These are phyloP conservation scores for Phalaenopsis aphrodite DNA, from an alignment of 106 monocot genomes.

Conservation along the genomic window DNA sequence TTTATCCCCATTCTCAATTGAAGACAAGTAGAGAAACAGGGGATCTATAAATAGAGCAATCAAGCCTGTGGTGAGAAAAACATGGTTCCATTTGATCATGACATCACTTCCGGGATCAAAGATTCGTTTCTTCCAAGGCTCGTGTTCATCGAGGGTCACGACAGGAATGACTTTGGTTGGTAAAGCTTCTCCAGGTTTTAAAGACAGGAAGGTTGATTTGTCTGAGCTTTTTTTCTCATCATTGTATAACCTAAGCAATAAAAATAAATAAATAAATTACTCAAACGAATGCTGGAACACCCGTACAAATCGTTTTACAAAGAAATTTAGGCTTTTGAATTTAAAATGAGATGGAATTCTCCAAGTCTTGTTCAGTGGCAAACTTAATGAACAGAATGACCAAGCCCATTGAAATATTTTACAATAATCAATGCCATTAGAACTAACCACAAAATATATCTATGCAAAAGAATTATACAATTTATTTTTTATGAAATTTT, in stretches of 20 bases:
- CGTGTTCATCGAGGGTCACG: conserved; percentile 22
- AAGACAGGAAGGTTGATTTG: conserved; percentile 17
- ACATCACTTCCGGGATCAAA: conserved; percentile 57
- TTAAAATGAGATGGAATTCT: background rate
- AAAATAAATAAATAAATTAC: background rate
- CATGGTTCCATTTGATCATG: conserved; percentile 53
- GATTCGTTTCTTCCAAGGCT: conserved; percentile 41
- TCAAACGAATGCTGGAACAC: background rate
- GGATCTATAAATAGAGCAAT: conserved; percentile 64
- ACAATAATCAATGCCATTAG: background rate
- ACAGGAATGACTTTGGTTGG: conserved; percentile 4
- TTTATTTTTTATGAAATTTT: background rate
- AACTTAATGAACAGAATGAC: background rate
- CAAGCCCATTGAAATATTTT: background rate
- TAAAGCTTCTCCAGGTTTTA: conserved; percentile 10
- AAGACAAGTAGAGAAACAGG: conserved; percentile 55
- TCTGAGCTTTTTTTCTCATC: conserved; percentile 32
- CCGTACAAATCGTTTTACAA: background rate
- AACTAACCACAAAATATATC: conserved; percentile 1
- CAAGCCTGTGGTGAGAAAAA: conserved; percentile 49
- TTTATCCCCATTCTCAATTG: conserved; percentile 14
- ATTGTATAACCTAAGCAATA: conserved; percentile 34
- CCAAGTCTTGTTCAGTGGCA: background rate
- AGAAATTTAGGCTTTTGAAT: background rate
- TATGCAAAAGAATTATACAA: background rate